A percentile compares a stretch with the other conserved stretches of the same genome.
Evolutionary conservation across 2,329 filamentous ascomycete species (phyloP).

Genomic region (Trichophaea hybrida): DNA sequence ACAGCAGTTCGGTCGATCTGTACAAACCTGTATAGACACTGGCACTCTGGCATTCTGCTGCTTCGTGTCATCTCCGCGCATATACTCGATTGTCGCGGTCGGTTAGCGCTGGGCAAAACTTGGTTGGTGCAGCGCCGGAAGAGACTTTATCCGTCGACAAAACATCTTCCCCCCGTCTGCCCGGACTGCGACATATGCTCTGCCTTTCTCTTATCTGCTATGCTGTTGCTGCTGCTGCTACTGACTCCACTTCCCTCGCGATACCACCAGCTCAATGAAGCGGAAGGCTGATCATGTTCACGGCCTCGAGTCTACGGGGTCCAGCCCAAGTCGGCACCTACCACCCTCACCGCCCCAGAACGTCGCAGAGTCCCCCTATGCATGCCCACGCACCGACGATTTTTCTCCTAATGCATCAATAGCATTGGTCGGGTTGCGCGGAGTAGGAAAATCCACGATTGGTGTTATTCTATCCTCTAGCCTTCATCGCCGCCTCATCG

Average conservation of each 20-base stretch:
- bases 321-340: neutral
- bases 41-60: too few relatives aligned
- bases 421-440: constrained; percentile 57
- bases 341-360: neutral
- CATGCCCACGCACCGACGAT: constrained; percentile 21
- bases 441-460: constrained; percentile 60
- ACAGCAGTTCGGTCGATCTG: too few relatives aligned
- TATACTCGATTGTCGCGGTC: too few relatives aligned
- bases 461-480: constrained; percentile 61
- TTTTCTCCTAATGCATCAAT: constrained; percentile 54
- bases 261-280: neutral
- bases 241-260: too few relatives aligned
- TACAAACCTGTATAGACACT: too few relatives aligned
- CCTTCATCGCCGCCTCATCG: constrained; percentile 52
- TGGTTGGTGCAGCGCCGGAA: neutral
- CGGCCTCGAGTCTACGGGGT: neutral
- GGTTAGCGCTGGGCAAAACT: too few relatives aligned
- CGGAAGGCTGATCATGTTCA: neutral
- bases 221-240: neutral
- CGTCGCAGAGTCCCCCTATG: constrained; percentile 1
- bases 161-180: neutral
- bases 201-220: neutral
- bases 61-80: too few relatives aligned
- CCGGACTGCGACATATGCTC: neutral
- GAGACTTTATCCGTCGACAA: neutral